These are phyloP conservation scores for Gossypium turneri DNA, from an alignment of 345 rosid genomes.

Conservation along the genomic window DNA sequence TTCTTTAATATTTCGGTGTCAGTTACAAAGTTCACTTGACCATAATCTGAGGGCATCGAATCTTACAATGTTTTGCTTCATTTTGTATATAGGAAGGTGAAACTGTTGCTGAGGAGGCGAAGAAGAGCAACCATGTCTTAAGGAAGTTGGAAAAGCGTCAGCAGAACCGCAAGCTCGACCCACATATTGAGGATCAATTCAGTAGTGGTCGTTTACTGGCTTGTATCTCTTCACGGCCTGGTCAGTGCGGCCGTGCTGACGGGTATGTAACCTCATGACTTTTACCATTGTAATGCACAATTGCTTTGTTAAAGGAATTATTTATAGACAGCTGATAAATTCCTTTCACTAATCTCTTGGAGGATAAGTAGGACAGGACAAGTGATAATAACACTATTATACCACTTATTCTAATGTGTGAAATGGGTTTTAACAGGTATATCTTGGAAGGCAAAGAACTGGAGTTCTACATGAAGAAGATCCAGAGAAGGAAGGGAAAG, in stretches of 20 bases:
- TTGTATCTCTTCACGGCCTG: constrained; percentile 69
- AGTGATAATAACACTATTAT: not conserved
- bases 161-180: constrained; percentile 45
- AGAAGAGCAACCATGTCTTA: constrained; percentile 54
- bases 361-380: not conserved
- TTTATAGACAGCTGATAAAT: not conserved
- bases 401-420: not conserved
- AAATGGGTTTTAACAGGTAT: constrained; percentile 36
- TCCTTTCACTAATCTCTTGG: not conserved
- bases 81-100: constrained; percentile 42
- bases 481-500: constrained; percentile 88
- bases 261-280: constrained; percentile 36
- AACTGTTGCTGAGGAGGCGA: constrained; percentile 45
- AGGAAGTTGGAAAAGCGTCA: constrained; percentile 57
- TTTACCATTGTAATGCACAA: not conserved
- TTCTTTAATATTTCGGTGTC: not conserved
- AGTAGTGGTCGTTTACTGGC: constrained; percentile 65
- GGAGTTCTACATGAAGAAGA: constrained; percentile 77
- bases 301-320: not conserved
- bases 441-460: constrained; percentile 69
- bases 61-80: not conserved
- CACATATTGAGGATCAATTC: constrained; percentile 72
- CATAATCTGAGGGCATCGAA: no score
- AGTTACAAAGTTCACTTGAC: no score
- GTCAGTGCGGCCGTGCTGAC: constrained; percentile 77